These are phyloP conservation scores for Sporothrix dimorphospora DNA, from an alignment of 2,329 filamentous ascomycete species.

Conservation along the genomic window DNA sequence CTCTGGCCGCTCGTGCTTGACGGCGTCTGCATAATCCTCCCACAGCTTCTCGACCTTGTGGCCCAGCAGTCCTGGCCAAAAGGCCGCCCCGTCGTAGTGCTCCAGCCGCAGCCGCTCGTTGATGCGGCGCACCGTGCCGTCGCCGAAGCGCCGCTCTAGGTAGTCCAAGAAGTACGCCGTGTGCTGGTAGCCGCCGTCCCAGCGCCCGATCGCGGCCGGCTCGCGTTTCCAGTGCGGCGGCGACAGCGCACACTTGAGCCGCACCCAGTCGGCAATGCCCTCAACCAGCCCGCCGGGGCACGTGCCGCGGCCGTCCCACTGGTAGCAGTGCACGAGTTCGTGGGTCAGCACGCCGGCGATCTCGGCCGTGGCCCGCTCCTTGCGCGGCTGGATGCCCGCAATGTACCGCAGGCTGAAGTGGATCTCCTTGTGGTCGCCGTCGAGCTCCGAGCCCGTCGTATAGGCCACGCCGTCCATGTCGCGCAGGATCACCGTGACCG, in stretches of 20 bases:
- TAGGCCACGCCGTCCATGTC: constrained; percentile 86
- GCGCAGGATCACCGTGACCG: constrained; percentile 80
- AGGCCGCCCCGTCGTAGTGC: constrained; percentile 64
- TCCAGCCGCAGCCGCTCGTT: constrained; percentile 68
- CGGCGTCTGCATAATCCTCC: constrained; percentile 64
- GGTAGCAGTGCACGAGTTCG: constrained; percentile 94
- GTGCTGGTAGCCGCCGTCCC: constrained; percentile 88
- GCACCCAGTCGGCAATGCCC: constrained; percentile 91
- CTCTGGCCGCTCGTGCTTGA: constrained; percentile 31
- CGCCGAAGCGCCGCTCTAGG: constrained; percentile 69
- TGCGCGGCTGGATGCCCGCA: constrained; percentile 45
- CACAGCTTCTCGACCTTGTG: constrained; percentile 70
- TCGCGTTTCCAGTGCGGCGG: constrained; percentile 82
- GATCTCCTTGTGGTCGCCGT: constrained; percentile 88
- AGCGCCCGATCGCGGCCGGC: constrained; percentile 53
- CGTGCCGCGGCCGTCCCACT: constrained; percentile 67
- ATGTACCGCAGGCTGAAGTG: constrained; percentile 84
- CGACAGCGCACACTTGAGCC: constrained; percentile 70
- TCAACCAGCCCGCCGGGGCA: constrained; percentile 81
- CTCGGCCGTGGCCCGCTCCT: constrained; percentile 57
- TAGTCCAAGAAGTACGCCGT: constrained; percentile 92
- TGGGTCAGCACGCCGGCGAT: constrained; percentile 84
- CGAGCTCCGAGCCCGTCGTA: constrained; percentile 78
- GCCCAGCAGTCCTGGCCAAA: constrained; percentile 73
- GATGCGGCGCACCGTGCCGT: constrained; percentile 62